These are phyloP conservation scores for Taphrina pruni DNA, from an alignment of 1,139 yeast genomes.

Conservation along the genomic window DNA sequence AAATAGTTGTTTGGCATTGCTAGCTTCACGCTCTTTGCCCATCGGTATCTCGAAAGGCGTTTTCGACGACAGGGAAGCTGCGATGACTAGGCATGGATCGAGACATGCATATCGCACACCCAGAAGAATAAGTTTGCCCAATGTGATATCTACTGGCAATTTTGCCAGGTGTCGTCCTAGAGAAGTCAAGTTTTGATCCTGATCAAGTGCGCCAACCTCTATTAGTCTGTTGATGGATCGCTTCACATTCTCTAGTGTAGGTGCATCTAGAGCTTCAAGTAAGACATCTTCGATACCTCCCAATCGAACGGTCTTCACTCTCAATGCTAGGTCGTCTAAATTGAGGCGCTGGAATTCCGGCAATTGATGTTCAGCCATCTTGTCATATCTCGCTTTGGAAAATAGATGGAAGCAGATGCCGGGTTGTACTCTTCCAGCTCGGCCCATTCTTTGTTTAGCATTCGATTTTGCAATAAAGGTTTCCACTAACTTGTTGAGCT, in stretches of 20 bases:
- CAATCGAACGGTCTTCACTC: slow-evolving; percentile 79
- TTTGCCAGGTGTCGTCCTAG: slow-evolving; percentile 56
- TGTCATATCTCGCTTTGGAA: slow-evolving; percentile 58
- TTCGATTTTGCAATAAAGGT: slow-evolving; percentile 81
- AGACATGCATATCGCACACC: slow-evolving; percentile 47
- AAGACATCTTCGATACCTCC: slow-evolving; percentile 62
- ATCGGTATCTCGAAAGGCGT: slow-evolving; percentile 44
- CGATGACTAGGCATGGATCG: slow-evolving; percentile 46
- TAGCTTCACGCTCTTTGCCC: slow-evolving; percentile 42
- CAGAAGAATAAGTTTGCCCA: slow-evolving; percentile 69
- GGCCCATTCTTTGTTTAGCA: slow-evolving; percentile 77
- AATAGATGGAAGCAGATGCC: slow-evolving; percentile 75
- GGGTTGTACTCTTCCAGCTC: slow-evolving; percentile 81
- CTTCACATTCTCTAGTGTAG: slow-evolving; percentile 60
- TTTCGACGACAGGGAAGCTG: slow-evolving; percentile 44
- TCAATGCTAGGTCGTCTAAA: slow-evolving; percentile 70
- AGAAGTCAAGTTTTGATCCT: slow-evolving; percentile 58
- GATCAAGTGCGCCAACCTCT: slow-evolving; percentile 67
- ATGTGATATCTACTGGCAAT: slow-evolving; percentile 71
- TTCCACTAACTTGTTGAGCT: slow-evolving; percentile 69
- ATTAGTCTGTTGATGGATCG: slow-evolving; percentile 64
- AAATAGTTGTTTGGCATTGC: slow-evolving; percentile 36
- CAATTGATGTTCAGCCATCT: slow-evolving; percentile 67
- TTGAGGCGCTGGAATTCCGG: slow-evolving; percentile 80
- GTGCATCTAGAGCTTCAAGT: slow-evolving; percentile 71